Evolutionary conservation across 495 filamentous ascomycete species (phyloP).

Genomic region (Mycothermus thermophilus): DNA sequence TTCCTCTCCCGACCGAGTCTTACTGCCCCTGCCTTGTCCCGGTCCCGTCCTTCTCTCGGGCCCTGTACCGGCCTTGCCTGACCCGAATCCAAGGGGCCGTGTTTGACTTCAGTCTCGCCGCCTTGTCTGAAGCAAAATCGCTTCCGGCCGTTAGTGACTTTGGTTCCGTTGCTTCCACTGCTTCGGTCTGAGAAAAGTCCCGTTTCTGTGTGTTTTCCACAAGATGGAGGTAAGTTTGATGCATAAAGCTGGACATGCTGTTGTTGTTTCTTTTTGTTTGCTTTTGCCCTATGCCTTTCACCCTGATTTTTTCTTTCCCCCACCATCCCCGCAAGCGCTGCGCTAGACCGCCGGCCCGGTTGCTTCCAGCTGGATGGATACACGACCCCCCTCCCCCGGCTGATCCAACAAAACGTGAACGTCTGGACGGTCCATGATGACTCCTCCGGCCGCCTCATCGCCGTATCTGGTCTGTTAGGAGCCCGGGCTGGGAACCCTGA

Average conservation of each 20-base stretch:
- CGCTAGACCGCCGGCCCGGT: not conserved
- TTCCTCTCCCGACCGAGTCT: no score
- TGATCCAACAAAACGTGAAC: no score
- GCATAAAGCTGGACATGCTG: not conserved
- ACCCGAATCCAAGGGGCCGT: constrained; percentile 1
- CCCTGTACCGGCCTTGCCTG: no score
- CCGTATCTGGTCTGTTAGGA: not conserved
- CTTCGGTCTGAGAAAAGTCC: not conserved
- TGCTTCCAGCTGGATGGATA: no score
- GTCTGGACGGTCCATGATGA: no score
- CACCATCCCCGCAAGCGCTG: constrained; percentile 3
- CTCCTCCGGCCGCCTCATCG: no score
- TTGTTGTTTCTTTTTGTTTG: not conserved
- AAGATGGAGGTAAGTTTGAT: constrained; percentile 12
- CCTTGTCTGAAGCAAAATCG: not conserved
- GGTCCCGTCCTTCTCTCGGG: no score
- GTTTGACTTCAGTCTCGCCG: constrained; percentile 7
- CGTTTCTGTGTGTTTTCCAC: constrained; percentile 2
- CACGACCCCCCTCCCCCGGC: no score
- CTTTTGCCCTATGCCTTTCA: no score
- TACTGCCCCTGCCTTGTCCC: no score
- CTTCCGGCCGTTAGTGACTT: constrained; percentile 4
- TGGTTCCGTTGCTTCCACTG: not conserved
- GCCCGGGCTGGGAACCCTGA: no score
- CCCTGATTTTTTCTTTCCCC: not conserved